Evolutionary conservation across 73 alveolate genomes (phyloP).

Genomic region (Paramecium bursaria): DNA sequence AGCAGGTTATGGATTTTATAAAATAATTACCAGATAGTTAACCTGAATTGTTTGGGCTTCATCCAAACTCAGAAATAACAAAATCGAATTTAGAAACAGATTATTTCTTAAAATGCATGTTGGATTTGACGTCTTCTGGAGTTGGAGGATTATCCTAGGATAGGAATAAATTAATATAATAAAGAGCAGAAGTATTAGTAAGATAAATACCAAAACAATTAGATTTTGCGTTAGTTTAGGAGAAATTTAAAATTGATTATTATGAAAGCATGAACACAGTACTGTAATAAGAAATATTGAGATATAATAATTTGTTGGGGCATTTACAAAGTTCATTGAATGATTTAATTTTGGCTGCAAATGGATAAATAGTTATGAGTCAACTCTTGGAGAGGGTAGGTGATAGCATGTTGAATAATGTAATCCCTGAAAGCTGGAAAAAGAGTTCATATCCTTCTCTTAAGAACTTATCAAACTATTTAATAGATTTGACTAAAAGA

Average conservation of each 20-base stretch:
- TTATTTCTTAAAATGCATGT: slow-evolving; percentile 79
- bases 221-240: slow-evolving; percentile 82
- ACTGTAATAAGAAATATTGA: slow-evolving; percentile 87
- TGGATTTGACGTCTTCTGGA: slow-evolving; percentile 81
- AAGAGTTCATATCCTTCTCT: slow-evolving; percentile 86
- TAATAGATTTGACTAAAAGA: slow-evolving; percentile 88
- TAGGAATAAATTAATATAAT: slow-evolving; percentile 78
- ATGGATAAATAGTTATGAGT: slow-evolving; percentile 93
- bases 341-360: slow-evolving; percentile 84
- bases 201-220: slow-evolving; percentile 82
- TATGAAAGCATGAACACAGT: slow-evolving; percentile 94
- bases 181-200: slow-evolving; percentile 84
- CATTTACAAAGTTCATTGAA: slow-evolving; percentile 79
- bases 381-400: slow-evolving; percentile 88
- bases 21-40: slow-evolving; percentile 88
- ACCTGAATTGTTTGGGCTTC: slow-evolving; percentile 94
- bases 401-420: slow-evolving; percentile 82
- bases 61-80: slow-evolving; percentile 93
- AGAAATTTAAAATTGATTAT: slow-evolving; percentile 88
- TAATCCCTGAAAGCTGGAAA: slow-evolving; percentile 92
- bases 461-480: slow-evolving; percentile 89
- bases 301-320: slow-evolving; percentile 88
- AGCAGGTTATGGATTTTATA: slow-evolving; percentile 85
- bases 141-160: slow-evolving; percentile 77
- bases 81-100: slow-evolving; percentile 90